Percentiles rank a stretch among this genome's conserved stretches.
These are phyloP conservation scores for Xylariaceae sp. DNA, from an alignment of 2,329 filamentous ascomycete species.

Conservation along the genomic window DNA sequence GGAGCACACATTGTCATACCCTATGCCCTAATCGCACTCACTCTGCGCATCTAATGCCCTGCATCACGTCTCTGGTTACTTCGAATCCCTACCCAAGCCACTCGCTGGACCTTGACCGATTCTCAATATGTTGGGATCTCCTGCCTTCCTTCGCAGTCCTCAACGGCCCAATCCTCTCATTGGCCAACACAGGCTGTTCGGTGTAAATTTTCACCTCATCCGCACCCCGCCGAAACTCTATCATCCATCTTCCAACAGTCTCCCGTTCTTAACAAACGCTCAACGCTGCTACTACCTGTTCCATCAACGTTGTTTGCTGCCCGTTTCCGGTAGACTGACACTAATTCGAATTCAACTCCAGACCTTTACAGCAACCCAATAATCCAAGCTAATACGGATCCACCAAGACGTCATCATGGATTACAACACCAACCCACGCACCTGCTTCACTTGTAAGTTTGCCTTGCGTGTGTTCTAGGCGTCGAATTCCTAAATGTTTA, in stretches of 20 bases:
- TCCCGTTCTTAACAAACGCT: too few relatives aligned
- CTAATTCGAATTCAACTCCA: not conserved
- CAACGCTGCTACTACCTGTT: too few relatives aligned
- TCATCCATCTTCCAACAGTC: too few relatives aligned
- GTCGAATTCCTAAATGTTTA: too few relatives aligned
- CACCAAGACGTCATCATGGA: slow-evolving; percentile 46
- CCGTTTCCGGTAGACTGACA: too few relatives aligned
- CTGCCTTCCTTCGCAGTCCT: slow-evolving; percentile 4
- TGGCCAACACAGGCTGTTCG: slow-evolving; percentile 9
- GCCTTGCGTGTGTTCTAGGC: too few relatives aligned
- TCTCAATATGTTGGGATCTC: slow-evolving; percentile 5
- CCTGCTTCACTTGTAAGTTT: slow-evolving; percentile 50
- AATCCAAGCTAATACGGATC: too few relatives aligned
- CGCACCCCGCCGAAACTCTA: slow-evolving; percentile 5
- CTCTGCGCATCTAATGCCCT: too few relatives aligned
- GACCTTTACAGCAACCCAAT: not conserved
- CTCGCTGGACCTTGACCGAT: slow-evolving; percentile 5
- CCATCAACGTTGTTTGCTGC: too few relatives aligned
- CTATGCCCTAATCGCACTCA: too few relatives aligned
- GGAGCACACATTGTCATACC: too few relatives aligned
- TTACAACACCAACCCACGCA: slow-evolving; percentile 37
- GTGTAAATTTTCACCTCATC: slow-evolving; percentile 17
- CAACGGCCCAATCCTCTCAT: slow-evolving; percentile 13
- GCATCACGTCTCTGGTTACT: slow-evolving; percentile 13
- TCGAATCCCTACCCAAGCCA: slow-evolving; percentile 4